These are phyloP conservation scores for Plectosphaerella sp. DNA, from an alignment of 2,329 filamentous ascomycete species.

Conservation along the genomic window DNA sequence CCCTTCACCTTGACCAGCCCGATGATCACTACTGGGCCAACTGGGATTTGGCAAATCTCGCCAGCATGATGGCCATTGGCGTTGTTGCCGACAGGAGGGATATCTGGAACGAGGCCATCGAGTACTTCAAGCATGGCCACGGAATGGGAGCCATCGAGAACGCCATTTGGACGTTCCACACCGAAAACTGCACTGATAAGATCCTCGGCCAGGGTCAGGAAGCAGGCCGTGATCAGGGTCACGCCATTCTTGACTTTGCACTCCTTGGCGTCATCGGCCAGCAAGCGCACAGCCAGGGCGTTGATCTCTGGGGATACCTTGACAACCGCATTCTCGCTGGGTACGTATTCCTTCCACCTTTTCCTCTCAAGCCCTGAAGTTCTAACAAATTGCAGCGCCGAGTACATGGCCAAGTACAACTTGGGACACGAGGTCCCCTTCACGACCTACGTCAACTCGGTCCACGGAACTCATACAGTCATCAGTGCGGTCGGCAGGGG, in stretches of 20 bases:
- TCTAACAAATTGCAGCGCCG: not conserved
- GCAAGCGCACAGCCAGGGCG: conserved; percentile 30
- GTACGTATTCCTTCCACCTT: conserved; percentile 3
- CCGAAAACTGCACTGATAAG: conserved; percentile 16
- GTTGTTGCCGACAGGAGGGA: conserved; percentile 28
- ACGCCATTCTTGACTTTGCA: conserved; percentile 27
- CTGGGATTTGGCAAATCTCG: conserved; percentile 39
- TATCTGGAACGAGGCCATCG: conserved; percentile 16
- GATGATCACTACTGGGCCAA: conserved; percentile 32
- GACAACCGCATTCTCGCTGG: conserved; percentile 13
- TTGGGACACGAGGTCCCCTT: conserved; percentile 2
- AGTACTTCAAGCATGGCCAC: conserved; percentile 26
- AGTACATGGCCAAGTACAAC: conserved; percentile 6
- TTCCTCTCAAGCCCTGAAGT: not conserved
- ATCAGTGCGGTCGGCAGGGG: conserved; percentile 26
- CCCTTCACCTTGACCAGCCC: conserved; percentile 25
- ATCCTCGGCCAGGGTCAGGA: conserved; percentile 29
- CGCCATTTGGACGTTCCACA: conserved; percentile 17
- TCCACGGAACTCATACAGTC: conserved; percentile 7
- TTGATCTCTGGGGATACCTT: conserved; percentile 26
- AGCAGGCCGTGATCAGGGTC: conserved; percentile 34
- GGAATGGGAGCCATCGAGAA: conserved; percentile 26
- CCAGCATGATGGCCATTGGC: conserved; percentile 32
- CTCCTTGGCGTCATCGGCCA: conserved; percentile 29
- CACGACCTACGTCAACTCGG: conserved; percentile 2